phyloP scores from a whole-genome alignment of 1,284 basidiomycete species.

The Ceratobasidium theobromae region DNA sequence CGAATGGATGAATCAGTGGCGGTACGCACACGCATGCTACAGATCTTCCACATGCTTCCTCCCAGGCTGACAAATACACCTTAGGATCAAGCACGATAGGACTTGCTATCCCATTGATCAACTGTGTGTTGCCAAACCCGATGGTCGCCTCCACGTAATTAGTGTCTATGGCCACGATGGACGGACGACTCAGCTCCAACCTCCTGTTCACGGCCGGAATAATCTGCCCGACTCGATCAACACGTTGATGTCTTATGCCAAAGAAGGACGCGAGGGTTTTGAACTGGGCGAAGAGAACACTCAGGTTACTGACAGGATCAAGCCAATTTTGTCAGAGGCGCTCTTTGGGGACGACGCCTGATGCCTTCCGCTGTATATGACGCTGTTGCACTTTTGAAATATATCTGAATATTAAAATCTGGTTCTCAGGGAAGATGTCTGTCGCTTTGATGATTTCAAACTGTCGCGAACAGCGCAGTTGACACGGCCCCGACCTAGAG shows the following conservation, averaged over 20 bases:
- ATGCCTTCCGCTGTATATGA: too few relatives aligned
- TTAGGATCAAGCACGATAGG: slow-evolving; percentile 24
- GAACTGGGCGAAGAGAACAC: slow-evolving; percentile 18
- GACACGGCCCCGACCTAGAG: too few relatives aligned
- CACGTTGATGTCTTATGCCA: slow-evolving; percentile 4
- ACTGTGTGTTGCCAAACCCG: background rate
- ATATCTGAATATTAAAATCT: too few relatives aligned
- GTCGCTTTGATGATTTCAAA: too few relatives aligned
- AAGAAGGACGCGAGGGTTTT: slow-evolving; percentile 23
- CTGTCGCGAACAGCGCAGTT: too few relatives aligned
- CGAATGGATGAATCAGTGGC: slow-evolving; percentile 50
- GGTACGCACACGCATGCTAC: background rate
- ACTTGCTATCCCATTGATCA: slow-evolving; percentile 28
- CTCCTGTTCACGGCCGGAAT: slow-evolving; percentile 3
- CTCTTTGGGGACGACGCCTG: too few relatives aligned
- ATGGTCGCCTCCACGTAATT: slow-evolving; percentile 10
- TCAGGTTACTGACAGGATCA: slow-evolving; percentile 20
- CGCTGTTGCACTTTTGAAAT: too few relatives aligned
- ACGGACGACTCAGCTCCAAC: slow-evolving; percentile 9
- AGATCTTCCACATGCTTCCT: background rate
- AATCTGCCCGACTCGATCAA: slow-evolving; percentile 8
- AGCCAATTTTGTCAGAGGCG: too few relatives aligned
- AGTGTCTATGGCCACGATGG: slow-evolving; percentile 29
- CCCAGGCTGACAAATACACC: background rate
- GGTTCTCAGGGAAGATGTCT: too few relatives aligned